Evolutionary conservation across 495 filamentous ascomycete genomes (phyloP), one percentile per base, ranked within the genome.

Genomic region (Platismatia glauca): DNA sequence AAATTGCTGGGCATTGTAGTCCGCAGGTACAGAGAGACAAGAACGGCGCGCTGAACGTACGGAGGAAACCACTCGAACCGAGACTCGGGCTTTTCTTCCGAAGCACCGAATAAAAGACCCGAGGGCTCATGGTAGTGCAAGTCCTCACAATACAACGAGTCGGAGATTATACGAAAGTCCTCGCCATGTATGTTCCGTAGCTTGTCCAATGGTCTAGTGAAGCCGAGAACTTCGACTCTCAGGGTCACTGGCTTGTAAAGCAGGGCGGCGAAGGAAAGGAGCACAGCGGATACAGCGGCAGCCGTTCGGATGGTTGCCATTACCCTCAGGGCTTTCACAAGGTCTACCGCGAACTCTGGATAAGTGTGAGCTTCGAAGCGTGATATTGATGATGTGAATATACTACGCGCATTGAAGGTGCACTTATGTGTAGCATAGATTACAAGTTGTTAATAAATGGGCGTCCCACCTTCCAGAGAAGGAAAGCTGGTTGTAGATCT

Each of bases 71-170:
- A 87, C 27, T 71, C 66, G 56, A 79, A 77, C 1, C 81, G 74
- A 7, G 73, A 74, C 2, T 71, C 70, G 12, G 70, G 56, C 35
- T 76, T 67, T 53, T 80, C 81, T 60, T 81, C 77, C 58, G 82
- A 86, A 7, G 84, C 83, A 7, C 82, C 78, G 63, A 84, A 87
- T 12, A 86, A 71, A 57, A 75, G 61, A 24, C 73, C 75, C 16
- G 76, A 79, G 0, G 76, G 73, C 9, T 67, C 70, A 66, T 84
- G 79, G 60, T 84, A 78, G 65, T 86, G 82, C 16, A 87, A 57
- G 70, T 87, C 84, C 61, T 87, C 84, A 65, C 82, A 85, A 38
- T 81, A 73, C 35, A 77, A 64, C 0, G 83, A 84, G 66, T 84
- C 80, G 7, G 75, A 69, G 53, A 87, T 81, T 29, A 66, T 62